These are phyloP conservation scores for Prunus dulcis DNA, from an alignment of 306 rosid genomes.

Conservation along the genomic window DNA sequence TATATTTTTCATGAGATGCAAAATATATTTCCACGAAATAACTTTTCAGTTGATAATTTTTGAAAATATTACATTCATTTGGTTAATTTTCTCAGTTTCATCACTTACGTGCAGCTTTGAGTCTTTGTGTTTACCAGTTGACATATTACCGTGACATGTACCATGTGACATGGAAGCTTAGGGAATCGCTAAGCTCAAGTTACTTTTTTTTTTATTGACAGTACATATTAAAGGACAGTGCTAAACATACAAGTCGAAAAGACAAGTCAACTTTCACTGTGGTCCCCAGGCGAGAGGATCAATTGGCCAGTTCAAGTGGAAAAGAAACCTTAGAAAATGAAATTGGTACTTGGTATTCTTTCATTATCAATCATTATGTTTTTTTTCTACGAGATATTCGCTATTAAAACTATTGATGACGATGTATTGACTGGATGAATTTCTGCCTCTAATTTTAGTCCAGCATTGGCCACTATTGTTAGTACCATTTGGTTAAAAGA, in stretches of 20 bases:
- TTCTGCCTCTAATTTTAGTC: background rate
- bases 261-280: constrained; percentile 60
- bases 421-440: background rate
- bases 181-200: constrained; percentile 10
- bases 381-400: background rate
- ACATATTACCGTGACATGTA: background rate
- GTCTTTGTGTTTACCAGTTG: background rate
- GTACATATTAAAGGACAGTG: constrained; percentile 81
- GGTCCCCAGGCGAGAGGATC: constrained; percentile 63
- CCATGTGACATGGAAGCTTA: background rate
- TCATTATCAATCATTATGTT: background rate
- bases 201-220: constrained; percentile 39
- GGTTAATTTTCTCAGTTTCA: background rate
- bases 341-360: constrained; percentile 33
- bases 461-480: background rate
- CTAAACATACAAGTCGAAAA: constrained; percentile 49
- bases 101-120: background rate
- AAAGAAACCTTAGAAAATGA: constrained; percentile 52
- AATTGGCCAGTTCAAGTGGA: constrained; percentile 45
- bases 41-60: background rate
- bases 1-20: background rate
- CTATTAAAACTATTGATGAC: background rate
- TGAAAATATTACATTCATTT: background rate
- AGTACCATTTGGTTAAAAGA: background rate
- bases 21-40: background rate